Conservation (phyloP, 1,284 basidiomycete genomes). For the Fomitopsis schrenkii region DNA sequence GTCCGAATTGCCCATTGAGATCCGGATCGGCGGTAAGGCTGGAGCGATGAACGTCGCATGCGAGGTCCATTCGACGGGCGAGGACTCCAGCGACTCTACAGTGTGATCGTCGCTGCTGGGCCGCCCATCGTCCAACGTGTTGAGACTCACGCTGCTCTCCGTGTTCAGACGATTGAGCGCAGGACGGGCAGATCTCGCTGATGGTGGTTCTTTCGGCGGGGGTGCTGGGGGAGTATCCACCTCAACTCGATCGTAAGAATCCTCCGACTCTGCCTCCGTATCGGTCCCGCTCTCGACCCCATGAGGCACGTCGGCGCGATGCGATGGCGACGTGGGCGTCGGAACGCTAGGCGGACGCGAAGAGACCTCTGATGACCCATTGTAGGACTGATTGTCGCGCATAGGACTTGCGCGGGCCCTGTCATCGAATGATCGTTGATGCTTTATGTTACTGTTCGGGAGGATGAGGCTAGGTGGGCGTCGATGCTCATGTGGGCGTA, state of each 20-base stretch:
- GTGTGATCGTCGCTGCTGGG: constrained; percentile 39
- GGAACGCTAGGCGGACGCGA: constrained; percentile 24
- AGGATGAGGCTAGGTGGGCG: constrained; percentile 18
- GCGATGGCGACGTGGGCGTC: constrained; percentile 54
- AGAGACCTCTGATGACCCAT: constrained; percentile 18
- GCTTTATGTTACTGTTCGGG: constrained; percentile 17
- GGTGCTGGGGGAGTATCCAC: constrained; percentile 37
- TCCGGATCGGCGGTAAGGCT: constrained; percentile 76
- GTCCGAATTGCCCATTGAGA: constrained; percentile 77
- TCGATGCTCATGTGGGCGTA: constrained; percentile 7
- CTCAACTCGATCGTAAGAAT: constrained; percentile 7
- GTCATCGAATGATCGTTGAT: constrained; percentile 23
- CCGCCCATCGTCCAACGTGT: constrained; percentile 23
- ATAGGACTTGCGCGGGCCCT: constrained; percentile 15
- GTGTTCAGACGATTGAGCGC: constrained; percentile 19
- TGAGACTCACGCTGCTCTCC: constrained; percentile 4
- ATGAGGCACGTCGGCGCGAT: constrained; percentile 64
- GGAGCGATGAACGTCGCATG: constrained; percentile 75
- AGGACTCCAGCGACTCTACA: constrained; percentile 40
- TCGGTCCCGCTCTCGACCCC: constrained; percentile 72
- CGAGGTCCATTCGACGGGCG: constrained; percentile 60
- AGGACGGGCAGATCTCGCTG: constrained; percentile 13
- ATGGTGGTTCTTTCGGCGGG: constrained; percentile 44
- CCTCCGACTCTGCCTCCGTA: constrained; percentile 50
- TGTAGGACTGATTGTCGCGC: constrained; percentile 13